These are phyloP conservation scores for Arabidopsis suecica DNA, from an alignment of 345 rosid genomes.

Conservation along the genomic window DNA sequence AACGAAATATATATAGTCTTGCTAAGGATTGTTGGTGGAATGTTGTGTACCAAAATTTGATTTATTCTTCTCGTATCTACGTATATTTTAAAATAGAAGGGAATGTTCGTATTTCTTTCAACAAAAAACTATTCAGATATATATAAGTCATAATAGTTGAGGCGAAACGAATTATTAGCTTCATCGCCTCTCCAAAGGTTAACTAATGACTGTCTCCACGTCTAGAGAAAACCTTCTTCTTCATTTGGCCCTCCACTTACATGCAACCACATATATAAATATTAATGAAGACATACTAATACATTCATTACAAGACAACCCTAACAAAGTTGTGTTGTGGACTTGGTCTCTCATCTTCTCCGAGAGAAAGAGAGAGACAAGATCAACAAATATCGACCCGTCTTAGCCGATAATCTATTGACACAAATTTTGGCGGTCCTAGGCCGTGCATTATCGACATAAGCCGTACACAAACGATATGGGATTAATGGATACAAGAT, in stretches of 20 bases:
- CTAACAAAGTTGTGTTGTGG: constrained; percentile 39
- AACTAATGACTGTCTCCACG: constrained; percentile 40
- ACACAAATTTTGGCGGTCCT: constrained; percentile 11
- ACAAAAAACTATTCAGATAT: constrained; percentile 31
- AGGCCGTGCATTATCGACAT: constrained; percentile 2
- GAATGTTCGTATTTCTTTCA: constrained; percentile 12
- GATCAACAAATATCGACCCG: not conserved
- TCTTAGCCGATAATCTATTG: constrained; percentile 3
- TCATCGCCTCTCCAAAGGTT: constrained; percentile 42
- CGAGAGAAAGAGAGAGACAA: not conserved
- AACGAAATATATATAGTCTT: not conserved
- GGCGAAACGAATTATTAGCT: constrained; percentile 33
- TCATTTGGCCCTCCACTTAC: constrained; percentile 39
- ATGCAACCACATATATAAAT: constrained; percentile 24
- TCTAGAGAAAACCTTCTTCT: constrained; percentile 23
- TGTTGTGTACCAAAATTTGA: not conserved
- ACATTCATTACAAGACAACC: constrained; percentile 32
- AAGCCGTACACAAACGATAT: not conserved
- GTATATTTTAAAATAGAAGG: not conserved
- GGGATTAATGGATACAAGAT: constrained; percentile 39
- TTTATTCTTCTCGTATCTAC: not conserved
- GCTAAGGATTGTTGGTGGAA: constrained; percentile 1
- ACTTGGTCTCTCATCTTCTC: constrained; percentile 41
- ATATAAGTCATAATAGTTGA: constrained; percentile 29
- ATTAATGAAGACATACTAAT: constrained; percentile 2